These are phyloP conservation scores for Gastrodia elata DNA, from an alignment of 106 monocot species.

Conservation along the genomic window DNA sequence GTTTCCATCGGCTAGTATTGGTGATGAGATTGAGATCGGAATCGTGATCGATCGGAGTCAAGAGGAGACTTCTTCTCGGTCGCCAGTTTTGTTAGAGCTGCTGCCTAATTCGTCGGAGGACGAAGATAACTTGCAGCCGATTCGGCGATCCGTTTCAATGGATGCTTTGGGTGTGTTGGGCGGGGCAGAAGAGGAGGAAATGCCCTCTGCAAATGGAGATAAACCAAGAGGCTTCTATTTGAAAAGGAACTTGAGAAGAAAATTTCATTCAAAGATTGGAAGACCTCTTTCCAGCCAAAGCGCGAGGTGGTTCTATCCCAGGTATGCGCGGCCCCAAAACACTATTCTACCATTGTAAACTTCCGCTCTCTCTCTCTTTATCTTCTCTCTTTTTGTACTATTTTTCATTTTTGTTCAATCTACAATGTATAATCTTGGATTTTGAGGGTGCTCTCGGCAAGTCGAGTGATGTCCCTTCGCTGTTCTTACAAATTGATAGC, in stretches of 20 bases:
- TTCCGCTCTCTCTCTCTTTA: not conserved
- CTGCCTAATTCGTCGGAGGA: not conserved
- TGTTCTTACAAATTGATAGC: not conserved
- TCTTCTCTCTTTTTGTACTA: not conserved
- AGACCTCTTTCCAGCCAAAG: slow-evolving; percentile 32
- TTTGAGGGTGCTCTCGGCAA: slow-evolving; percentile 1
- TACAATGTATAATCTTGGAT: slow-evolving; percentile 1
- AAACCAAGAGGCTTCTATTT: slow-evolving; percentile 10
- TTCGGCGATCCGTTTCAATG: slow-evolving; percentile 42
- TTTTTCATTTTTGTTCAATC: not conserved
- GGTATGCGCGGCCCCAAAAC: slow-evolving; percentile 14
- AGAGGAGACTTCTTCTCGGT: slow-evolving; percentile 4
- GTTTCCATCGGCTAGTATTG: not conserved
- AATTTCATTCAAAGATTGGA: slow-evolving; percentile 3
- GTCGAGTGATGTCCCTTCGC: slow-evolving; percentile 7
- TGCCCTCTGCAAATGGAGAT: not conserved
- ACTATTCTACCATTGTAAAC: slow-evolving; percentile 31
- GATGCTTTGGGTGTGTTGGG: slow-evolving; percentile 21
- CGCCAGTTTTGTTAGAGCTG: not conserved
- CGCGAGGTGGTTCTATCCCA: slow-evolving; percentile 24
- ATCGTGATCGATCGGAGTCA: not conserved
- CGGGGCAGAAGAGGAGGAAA: slow-evolving; percentile 3
- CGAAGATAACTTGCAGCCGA: slow-evolving; percentile 24
- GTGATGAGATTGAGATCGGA: not conserved
- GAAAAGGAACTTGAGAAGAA: slow-evolving; percentile 4